These are phyloP conservation scores for Tolypocladium sp. DNA, from an alignment of 2,329 filamentous ascomycete species.

Conservation along the genomic window DNA sequence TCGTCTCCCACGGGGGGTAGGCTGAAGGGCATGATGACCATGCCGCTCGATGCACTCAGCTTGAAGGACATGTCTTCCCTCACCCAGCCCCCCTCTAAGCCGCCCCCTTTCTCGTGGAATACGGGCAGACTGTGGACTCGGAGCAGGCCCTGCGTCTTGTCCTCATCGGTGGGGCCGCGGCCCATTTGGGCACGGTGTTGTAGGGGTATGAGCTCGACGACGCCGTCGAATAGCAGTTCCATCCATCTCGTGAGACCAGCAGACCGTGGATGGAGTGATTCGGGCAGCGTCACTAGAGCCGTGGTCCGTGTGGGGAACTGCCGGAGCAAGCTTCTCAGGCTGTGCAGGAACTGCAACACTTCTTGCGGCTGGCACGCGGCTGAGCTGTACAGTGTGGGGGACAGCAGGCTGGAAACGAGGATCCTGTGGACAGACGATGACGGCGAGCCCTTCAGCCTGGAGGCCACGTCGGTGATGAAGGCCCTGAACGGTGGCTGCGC, in stretches of 20 bases:
- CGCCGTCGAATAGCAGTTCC: slow-evolving; percentile 75
- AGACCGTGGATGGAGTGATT: slow-evolving; percentile 68
- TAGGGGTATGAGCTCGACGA: slow-evolving; percentile 73
- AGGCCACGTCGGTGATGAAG: slow-evolving; percentile 52
- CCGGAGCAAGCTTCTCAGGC: slow-evolving; percentile 65
- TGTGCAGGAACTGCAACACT: slow-evolving; percentile 73
- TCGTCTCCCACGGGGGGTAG: slow-evolving; percentile 80
- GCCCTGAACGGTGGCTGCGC: slow-evolving; percentile 38
- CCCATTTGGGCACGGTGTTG: slow-evolving; percentile 44
- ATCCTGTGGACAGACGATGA: slow-evolving; percentile 65
- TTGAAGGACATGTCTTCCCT: slow-evolving; percentile 88
- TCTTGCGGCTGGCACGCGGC: slow-evolving; percentile 60
- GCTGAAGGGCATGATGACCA: slow-evolving; percentile 82
- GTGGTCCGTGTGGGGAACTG: slow-evolving; percentile 56
- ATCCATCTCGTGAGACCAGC: slow-evolving; percentile 77
- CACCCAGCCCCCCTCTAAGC: slow-evolving; percentile 55
- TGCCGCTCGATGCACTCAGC: slow-evolving; percentile 67
- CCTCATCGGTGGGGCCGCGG: slow-evolving; percentile 52
- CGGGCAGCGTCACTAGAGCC: slow-evolving; percentile 66
- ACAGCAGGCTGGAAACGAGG: slow-evolving; percentile 75
- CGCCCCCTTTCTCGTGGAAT: slow-evolving; percentile 81
- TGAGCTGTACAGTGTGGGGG: slow-evolving; percentile 73
- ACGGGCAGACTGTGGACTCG: slow-evolving; percentile 76
- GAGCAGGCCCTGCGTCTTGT: slow-evolving; percentile 71
- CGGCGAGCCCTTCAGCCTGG: slow-evolving; percentile 46